These are phyloP conservation scores for Daedalea quercina DNA, from an alignment of 768 basidiomycete species.

Conservation along the genomic window DNA sequence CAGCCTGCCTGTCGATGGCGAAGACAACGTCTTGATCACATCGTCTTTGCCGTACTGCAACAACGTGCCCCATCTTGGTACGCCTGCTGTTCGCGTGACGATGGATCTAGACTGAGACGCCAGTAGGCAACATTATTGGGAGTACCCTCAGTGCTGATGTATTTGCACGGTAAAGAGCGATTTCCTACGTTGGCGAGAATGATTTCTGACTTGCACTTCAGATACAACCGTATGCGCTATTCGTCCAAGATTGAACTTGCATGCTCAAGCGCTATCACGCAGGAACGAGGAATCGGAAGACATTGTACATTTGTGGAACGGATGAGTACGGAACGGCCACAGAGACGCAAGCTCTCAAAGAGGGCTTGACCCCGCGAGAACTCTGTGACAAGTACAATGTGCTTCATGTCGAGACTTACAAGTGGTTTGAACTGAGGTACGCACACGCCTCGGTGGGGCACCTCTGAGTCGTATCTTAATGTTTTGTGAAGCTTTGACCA, in stretches of 20 bases:
- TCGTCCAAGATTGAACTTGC: not conserved
- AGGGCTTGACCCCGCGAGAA: slow-evolving; percentile 68
- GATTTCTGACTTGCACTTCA: not conserved
- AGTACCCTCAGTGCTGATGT: slow-evolving; percentile 97
- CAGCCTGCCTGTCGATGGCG: slow-evolving; percentile 77
- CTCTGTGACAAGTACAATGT: slow-evolving; percentile 89
- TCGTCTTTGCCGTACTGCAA: slow-evolving; percentile 96
- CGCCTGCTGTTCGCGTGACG: slow-evolving; percentile 17
- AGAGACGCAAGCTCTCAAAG: slow-evolving; percentile 93
- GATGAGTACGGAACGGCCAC: slow-evolving; percentile 99
- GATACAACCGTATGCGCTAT: slow-evolving; percentile 21
- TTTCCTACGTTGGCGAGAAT: not conserved
- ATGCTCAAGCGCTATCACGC: not conserved
- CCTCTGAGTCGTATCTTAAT: too few species aligned
- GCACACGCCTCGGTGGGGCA: slow-evolving; percentile 15
- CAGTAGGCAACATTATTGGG: slow-evolving; percentile 80
- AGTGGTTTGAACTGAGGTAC: slow-evolving; percentile 96
- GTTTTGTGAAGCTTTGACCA: slow-evolving; percentile 69
- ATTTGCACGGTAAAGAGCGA: slow-evolving; percentile 70
- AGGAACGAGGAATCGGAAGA: slow-evolving; percentile 78
- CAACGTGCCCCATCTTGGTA: slow-evolving; percentile 94
- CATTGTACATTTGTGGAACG: slow-evolving; percentile 94
- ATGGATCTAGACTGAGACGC: not conserved
- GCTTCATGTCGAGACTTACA: slow-evolving; percentile 87
- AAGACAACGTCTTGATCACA: slow-evolving; percentile 86